phyloP scores from a whole-genome alignment of 164 flowering plant genomes.

The Tetrastigma voinierianum region DNA sequence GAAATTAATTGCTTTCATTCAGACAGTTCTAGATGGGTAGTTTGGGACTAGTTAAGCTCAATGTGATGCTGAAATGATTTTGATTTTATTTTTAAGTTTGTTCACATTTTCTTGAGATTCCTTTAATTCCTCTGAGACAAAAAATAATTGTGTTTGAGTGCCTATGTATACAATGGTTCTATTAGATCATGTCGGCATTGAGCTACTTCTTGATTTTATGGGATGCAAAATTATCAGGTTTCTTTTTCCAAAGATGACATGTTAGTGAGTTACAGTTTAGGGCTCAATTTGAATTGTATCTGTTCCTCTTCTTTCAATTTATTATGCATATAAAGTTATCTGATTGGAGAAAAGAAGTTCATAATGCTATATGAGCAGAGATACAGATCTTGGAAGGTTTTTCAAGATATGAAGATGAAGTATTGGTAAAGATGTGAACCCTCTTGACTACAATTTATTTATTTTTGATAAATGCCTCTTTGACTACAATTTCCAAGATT shows the following conservation, averaged over 20 bases:
- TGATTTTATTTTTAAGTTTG: background rate
- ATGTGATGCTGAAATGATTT: background rate
- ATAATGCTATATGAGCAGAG: slow-evolving; percentile 70
- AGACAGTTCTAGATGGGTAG: background rate
- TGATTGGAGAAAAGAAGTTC: slow-evolving; percentile 86
- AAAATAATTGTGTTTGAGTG: too few species aligned
- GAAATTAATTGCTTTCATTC: background rate
- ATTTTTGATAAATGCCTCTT: too few species aligned
- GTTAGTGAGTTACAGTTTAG: background rate
- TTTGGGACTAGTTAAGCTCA: background rate
- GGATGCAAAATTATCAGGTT: too few species aligned
- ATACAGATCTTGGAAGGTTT: slow-evolving; percentile 83
- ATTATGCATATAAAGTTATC: slow-evolving; percentile 53
- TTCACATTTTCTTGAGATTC: too few species aligned
- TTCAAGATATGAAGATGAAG: slow-evolving; percentile 80
- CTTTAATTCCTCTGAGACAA: too few species aligned
- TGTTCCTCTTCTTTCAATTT: background rate
- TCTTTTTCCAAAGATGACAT: too few species aligned
- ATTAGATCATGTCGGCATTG: too few species aligned
- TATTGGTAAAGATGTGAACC: slow-evolving; percentile 52
- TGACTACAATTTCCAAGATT: background rate
- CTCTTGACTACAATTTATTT: background rate
- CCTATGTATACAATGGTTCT: too few species aligned
- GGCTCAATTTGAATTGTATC: background rate
- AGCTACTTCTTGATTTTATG: too few species aligned